Evolutionary conservation across 192 early-diverging fungal genomes (phyloP).

Genomic region (Umbelopsis sp.): DNA sequence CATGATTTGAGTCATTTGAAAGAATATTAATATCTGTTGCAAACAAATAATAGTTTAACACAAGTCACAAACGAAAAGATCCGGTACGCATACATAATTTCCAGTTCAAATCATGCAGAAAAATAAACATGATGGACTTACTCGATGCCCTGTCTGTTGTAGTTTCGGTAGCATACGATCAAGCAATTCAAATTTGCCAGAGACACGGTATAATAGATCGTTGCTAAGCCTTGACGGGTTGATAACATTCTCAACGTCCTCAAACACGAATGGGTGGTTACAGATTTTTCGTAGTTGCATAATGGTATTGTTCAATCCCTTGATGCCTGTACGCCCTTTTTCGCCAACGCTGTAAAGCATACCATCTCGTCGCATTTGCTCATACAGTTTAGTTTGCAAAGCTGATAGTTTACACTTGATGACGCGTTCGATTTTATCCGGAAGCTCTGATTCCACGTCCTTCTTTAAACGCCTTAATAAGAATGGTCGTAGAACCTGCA

Average conservation of each 20-base stretch:
- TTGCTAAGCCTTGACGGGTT: conserved; percentile 74
- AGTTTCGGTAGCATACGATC: conserved; percentile 94
- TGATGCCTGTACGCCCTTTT: conserved; percentile 65
- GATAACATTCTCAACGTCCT: conserved; percentile 84
- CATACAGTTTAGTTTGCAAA: conserved; percentile 81
- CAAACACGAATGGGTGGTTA: conserved; percentile 98
- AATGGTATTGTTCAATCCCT: conserved; percentile 91
- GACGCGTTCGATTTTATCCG: conserved; percentile 95
- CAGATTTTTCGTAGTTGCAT: conserved; percentile 99
- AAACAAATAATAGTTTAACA: no score
- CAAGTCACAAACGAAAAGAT: no score
- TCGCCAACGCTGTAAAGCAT: conserved; percentile 70
- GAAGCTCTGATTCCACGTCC: conserved; percentile 97
- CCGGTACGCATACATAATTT: no score
- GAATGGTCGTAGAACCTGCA: conserved; percentile 87
- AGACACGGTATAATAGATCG: conserved; percentile 75
- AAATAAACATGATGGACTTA: conserved; percentile 45
- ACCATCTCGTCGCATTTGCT: conserved; percentile 83
- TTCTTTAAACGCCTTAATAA: conserved; percentile 94
- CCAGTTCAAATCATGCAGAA: not conserved
- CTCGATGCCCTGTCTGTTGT: conserved; percentile 75
- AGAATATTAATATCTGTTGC: conserved; percentile 68
- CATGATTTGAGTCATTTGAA: conserved; percentile 92
- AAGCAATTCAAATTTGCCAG: conserved; percentile 97
- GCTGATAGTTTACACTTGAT: conserved; percentile 92